phyloP scores from a whole-genome alignment of 345 rosid species.

The Dovyalis caffra region DNA sequence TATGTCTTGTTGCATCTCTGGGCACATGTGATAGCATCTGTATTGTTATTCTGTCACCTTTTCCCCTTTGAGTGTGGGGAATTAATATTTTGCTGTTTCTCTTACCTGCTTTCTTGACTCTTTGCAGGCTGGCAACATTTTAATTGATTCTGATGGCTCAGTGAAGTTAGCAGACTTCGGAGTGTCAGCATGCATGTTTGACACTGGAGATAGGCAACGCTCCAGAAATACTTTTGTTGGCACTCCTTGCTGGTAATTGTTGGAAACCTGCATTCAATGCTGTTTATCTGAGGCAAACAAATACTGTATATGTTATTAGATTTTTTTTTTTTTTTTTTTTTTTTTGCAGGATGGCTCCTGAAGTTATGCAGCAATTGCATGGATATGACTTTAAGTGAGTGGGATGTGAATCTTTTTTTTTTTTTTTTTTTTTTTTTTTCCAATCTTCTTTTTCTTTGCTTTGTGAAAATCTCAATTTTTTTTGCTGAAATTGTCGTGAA shows the following conservation, averaged over 20 bases:
- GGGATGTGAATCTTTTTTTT: slow-evolving; percentile 16
- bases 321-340: slow-evolving; percentile 15
- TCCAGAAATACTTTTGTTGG: slow-evolving; percentile 98
- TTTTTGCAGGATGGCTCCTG: slow-evolving; percentile 93
- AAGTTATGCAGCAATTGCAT: slow-evolving; percentile 98
- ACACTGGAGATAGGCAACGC: slow-evolving; percentile 95
- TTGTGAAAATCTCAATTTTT: slow-evolving; percentile 5
- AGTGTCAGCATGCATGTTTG: slow-evolving; percentile 98
- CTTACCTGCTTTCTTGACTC: slow-evolving; percentile 19
- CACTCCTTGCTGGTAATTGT: slow-evolving; percentile 92
- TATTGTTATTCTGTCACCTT: slow-evolving; percentile 2
- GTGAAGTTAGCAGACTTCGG: slow-evolving; percentile 97
- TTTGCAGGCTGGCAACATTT: slow-evolving; percentile 91
- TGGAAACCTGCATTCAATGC: neutral
- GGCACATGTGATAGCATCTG: neutral
- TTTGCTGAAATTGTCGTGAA: slow-evolving; percentile 13
- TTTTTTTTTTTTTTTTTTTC: slow-evolving; percentile 3
- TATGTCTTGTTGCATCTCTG: neutral
- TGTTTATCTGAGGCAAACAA: neutral
- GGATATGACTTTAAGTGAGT: slow-evolving; percentile 99
- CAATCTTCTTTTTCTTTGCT: neutral
- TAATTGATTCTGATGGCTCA: slow-evolving; percentile 71
- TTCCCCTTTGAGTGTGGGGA: neutral
- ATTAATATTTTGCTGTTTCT: neutral
- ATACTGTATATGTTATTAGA: neutral